Evolutionary conservation across 805 yeast genomes (phyloP).

Genomic region (Myxozyma lipomycoides): DNA sequence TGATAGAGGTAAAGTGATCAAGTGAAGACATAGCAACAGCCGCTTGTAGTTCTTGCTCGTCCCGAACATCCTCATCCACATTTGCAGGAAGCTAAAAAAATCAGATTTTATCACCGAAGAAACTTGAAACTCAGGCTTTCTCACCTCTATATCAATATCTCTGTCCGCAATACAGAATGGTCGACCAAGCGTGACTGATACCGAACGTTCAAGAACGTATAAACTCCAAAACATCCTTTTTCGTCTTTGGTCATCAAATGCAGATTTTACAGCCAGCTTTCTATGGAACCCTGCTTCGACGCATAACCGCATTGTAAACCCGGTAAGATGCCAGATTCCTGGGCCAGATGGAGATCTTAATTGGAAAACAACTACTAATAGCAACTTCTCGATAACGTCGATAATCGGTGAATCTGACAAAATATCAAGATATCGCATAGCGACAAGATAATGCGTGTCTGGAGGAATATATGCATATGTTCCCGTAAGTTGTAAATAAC

Average conservation of each 20-base stretch:
- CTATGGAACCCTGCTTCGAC: constrained; percentile 27
- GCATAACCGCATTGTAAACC: constrained; percentile 23
- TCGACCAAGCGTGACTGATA: constrained; percentile 22
- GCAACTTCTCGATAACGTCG: constrained; percentile 22
- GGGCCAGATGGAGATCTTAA: constrained; percentile 26
- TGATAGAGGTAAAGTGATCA: constrained; percentile 16
- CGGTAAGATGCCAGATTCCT: constrained; percentile 28
- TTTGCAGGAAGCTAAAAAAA: constrained; percentile 20
- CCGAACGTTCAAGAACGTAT: constrained; percentile 23
- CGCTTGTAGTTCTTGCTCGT: constrained; percentile 14
- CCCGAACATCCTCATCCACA: constrained; percentile 23
- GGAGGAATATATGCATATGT: constrained; percentile 17
- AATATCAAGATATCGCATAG: constrained; percentile 23
- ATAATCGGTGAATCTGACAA: constrained; percentile 20
- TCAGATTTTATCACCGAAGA: background rate
- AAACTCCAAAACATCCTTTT: constrained; percentile 23
- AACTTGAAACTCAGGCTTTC: background rate
- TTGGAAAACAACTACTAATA: constrained; percentile 21
- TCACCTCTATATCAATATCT: constrained; percentile 25
- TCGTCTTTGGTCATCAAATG: constrained; percentile 22
- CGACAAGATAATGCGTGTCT: constrained; percentile 18
- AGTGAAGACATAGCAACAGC: constrained; percentile 12
- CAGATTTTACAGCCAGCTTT: constrained; percentile 7
- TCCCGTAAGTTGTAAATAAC: constrained; percentile 23
- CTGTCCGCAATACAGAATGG: constrained; percentile 27